Percentiles rank a stretch among this genome's conserved stretches.
Conservation (phyloP, 73 alveolate species). For the Breviolum minutum region DNA sequence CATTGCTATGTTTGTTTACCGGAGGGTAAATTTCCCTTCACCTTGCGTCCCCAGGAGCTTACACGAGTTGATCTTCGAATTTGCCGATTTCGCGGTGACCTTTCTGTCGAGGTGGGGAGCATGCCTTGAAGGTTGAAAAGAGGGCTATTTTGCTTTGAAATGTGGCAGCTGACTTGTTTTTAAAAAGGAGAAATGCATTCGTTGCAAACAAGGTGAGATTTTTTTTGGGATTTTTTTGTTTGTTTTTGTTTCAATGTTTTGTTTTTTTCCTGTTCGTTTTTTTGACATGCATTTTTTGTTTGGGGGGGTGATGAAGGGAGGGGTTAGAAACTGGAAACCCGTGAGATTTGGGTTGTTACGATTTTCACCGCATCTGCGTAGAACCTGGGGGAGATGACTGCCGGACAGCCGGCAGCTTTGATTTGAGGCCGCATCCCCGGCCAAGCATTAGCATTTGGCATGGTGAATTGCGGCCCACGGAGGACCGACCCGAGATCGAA, state of each 20-base stretch:
- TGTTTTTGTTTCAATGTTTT: too few relatives aligned
- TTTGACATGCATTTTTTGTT: too few relatives aligned
- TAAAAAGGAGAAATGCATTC: too few relatives aligned
- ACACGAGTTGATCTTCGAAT: background rate
- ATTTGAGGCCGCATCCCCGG: conserved; percentile 36
- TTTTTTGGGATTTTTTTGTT: background rate
- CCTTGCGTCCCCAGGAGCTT: background rate
- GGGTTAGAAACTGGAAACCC: too few relatives aligned
- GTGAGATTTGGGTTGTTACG: too few relatives aligned
- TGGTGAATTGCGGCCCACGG: background rate
- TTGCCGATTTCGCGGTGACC: background rate
- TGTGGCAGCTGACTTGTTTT: background rate
- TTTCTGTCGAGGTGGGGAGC: background rate
- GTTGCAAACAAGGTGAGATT: background rate
- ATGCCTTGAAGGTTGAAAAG: too few relatives aligned
- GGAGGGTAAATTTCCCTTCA: too few relatives aligned
- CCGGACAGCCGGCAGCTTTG: too few relatives aligned
- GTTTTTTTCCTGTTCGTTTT: background rate
- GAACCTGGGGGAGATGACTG: too few relatives aligned
- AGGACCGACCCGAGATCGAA: background rate
- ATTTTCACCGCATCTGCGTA: background rate
- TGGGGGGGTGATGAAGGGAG: too few relatives aligned
- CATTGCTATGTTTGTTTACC: too few relatives aligned
- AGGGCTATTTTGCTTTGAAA: background rate
- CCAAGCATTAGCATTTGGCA: conserved; percentile 4